phyloP scores from a whole-genome alignment of 2,329 filamentous ascomycete genomes.

The Catunica adiposa region DNA sequence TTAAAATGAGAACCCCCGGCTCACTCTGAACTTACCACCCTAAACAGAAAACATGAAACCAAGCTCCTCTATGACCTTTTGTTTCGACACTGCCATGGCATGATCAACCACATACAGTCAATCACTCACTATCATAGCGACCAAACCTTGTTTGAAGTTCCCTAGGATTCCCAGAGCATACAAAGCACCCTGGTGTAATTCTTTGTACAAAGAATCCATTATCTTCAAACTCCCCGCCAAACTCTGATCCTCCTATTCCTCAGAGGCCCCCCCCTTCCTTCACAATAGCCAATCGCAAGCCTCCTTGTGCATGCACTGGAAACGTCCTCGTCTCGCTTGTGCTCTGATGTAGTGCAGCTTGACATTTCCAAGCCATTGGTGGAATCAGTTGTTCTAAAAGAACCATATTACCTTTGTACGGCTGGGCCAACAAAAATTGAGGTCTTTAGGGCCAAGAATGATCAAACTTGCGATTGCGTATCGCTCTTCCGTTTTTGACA shows the following conservation, averaged over 20 bases:
- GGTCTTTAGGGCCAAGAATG: too few relatives aligned
- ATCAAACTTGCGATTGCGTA: too few relatives aligned
- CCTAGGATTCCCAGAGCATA: background rate
- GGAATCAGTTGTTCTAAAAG: too few relatives aligned
- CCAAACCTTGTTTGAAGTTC: background rate
- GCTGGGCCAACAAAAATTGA: too few relatives aligned
- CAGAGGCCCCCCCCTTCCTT: background rate
- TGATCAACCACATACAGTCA: background rate
- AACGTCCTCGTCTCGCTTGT: constrained; percentile 2
- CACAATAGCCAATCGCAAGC: constrained; percentile 1
- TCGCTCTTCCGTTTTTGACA: too few relatives aligned
- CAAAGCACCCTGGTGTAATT: background rate
- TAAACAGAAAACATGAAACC: too few relatives aligned
- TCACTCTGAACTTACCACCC: background rate
- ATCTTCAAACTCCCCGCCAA: background rate
- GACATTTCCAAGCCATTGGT: too few relatives aligned
- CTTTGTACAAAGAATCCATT: background rate
- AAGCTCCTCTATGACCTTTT: too few relatives aligned
- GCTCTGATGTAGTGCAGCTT: background rate
- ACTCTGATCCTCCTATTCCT: background rate
- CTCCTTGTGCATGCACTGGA: background rate
- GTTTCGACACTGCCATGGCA: too few relatives aligned
- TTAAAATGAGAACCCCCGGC: too few relatives aligned
- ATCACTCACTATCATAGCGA: background rate
- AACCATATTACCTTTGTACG: too few relatives aligned